These are phyloP conservation scores for Pseudoscleropodium purum DNA, from an alignment of 225 moss, liverwort and hornwort species.

Conservation along the genomic window DNA sequence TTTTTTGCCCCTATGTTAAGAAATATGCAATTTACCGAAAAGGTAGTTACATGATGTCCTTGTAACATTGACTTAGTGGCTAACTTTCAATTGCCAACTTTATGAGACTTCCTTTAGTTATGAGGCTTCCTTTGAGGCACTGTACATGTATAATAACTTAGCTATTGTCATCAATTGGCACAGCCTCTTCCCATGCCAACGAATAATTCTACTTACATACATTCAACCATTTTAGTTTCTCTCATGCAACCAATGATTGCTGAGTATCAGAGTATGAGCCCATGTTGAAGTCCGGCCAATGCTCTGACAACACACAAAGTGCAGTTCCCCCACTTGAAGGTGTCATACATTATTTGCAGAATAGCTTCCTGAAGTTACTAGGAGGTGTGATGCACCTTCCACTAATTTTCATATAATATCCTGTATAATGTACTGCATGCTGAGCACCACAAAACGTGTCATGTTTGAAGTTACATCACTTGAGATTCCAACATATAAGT, in stretches of 20 bases:
- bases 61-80: neutral
- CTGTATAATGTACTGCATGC: neutral
- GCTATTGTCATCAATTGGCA: neutral
- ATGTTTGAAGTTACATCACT: neutral
- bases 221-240: neutral
- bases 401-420: neutral
- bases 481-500: neutral
- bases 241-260: slow-evolving; percentile 3
- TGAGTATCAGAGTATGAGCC: neutral
- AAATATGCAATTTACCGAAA: neutral
- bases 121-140: neutral
- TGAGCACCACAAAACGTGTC: neutral
- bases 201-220: neutral
- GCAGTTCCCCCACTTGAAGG: neutral
- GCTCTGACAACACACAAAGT: neutral
- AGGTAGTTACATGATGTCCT: neutral
- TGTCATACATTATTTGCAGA: neutral
- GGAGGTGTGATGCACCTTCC: neutral
- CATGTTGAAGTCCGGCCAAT: neutral
- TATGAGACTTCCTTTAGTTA: neutral
- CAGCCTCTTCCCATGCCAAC: neutral
- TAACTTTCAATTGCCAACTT: neutral
- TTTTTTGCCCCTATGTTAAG: neutral
- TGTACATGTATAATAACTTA: neutral
- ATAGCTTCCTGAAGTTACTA: no score